Evolutionary conservation across 2,329 filamentous ascomycete genomes (phyloP), one percentile per base, ranked within the genome.

Genomic region (Colletotrichum ledebouriae): DNA sequence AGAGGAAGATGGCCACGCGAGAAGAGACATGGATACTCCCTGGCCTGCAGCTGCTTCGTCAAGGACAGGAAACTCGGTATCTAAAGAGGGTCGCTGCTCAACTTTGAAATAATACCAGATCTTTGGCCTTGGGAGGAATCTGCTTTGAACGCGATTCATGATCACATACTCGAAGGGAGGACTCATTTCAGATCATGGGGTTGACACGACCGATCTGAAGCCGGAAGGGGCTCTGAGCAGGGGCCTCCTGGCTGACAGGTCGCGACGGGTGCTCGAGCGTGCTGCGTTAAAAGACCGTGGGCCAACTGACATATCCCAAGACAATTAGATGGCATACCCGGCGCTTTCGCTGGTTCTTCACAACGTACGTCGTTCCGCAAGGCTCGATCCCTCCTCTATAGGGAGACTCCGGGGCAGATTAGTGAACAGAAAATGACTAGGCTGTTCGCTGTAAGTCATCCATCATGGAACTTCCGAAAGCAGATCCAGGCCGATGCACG

Each of bases 1-100:
- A 53, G 22, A 34, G 47, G 13, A 44, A 44, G 41, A 59, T 29
- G 52, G 61, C 65, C 65, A 68, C 60, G 47, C 60, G 65, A 68
- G 56, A 59, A 59, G 29, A 12, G 49, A 55, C 55, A 64, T 59
- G 55, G 55, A 59, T 65, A 22, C 41, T 41, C 39, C 53, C 47
- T 22, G 55, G 61, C 33, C 64, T 15, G 61, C 65, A 47, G 61
- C 53, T 64, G 42, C 53, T 47, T 59, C 37, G 39, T 34, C 41
- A 29, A 50, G 17, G 37, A 42, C 29, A 53, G 25, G n/a, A 59
- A 59, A 49, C 53, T 41, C 29, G 52, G 42, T 44, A 25, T 49
- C 53, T 41, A 25, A 55, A 42, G 37, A n/a, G 53, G 17, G 10
- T 44, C 34, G 50, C 34, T 33, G 12, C 34, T 41, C 29, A 29